Conservation (phyloP, 2,329 filamentous ascomycete species). For the Emmonsiellopsis sp. region DNA sequence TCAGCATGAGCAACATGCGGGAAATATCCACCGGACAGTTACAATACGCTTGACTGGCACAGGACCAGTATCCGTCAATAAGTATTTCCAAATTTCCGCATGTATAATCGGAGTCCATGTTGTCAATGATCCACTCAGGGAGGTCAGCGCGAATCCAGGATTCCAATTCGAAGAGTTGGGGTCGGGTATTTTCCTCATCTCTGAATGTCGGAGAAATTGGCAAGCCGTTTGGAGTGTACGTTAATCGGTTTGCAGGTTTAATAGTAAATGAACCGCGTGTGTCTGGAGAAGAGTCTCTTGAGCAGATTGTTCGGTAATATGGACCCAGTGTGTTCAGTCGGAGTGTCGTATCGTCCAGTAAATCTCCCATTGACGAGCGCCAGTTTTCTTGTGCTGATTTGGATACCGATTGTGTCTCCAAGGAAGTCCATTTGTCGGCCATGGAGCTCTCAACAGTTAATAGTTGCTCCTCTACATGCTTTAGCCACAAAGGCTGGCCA, state of each 20-base stretch:
- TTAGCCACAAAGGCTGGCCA: neutral
- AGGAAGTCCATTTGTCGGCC: neutral
- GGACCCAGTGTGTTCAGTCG: neutral
- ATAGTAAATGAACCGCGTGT: neutral
- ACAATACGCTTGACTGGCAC: neutral
- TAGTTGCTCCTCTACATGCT: neutral
- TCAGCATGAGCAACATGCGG: slow-evolving; percentile 45
- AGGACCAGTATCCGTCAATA: neutral
- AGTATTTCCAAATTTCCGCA: neutral
- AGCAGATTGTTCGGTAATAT: neutral
- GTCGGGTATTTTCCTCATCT: neutral
- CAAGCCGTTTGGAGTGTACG: neutral
- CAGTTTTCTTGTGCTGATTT: neutral
- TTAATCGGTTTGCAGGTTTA: neutral
- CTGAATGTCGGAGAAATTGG: neutral
- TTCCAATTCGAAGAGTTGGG: neutral
- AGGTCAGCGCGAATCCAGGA: neutral
- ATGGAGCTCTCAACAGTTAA: neutral
- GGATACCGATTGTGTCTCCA: neutral
- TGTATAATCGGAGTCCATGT: neutral
- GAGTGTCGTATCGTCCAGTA: neutral
- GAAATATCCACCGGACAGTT: slow-evolving; percentile 39
- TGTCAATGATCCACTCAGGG: neutral
- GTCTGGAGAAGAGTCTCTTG: neutral
- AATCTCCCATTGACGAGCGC: neutral